Percentiles rank a stretch among this genome's conserved stretches.
Evolutionary conservation across 2,329 filamentous ascomycete genomes (phyloP).

Genomic region (Samsoniella hepiali): DNA sequence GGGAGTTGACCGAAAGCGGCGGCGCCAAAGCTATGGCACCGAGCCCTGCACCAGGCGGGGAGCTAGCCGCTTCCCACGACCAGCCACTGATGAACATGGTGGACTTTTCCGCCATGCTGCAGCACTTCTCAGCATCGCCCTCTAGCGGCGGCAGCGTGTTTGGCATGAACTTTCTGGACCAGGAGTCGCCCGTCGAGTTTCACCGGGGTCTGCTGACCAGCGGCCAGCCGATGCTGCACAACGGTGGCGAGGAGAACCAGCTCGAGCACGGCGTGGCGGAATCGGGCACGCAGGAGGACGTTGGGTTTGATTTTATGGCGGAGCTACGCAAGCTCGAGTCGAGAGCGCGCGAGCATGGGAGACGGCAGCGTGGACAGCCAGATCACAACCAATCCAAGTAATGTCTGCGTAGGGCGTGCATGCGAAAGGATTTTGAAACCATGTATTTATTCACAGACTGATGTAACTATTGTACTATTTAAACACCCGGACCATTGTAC

Average conservation of each 20-base stretch:
- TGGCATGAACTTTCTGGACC: constrained; percentile 12
- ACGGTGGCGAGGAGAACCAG: not conserved
- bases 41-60: too few species aligned
- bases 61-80: not conserved
- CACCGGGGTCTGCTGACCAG: constrained; percentile 1
- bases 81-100: constrained; percentile 9
- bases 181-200: constrained; percentile 1
- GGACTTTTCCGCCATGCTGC: constrained; percentile 17
- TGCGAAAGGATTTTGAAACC: too few species aligned
- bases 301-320: constrained; percentile 17
- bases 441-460: not conserved
- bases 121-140: constrained; percentile 16
- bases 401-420: not conserved
- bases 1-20: not conserved
- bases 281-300: not conserved
- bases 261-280: constrained; percentile 3
- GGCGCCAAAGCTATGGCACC: not conserved
- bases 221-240: not conserved
- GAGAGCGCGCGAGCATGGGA: constrained; percentile 14
- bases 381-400: not conserved
- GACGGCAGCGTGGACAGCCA: not conserved
- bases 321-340: constrained; percentile 20
- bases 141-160: constrained; percentile 19
- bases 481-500: constrained; percentile 22
- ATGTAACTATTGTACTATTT: not conserved